Evolutionary conservation across 148 eudicot species (phyloP), one percentile per base, ranked within the genome.

Genomic region (Cornus controversa): DNA sequence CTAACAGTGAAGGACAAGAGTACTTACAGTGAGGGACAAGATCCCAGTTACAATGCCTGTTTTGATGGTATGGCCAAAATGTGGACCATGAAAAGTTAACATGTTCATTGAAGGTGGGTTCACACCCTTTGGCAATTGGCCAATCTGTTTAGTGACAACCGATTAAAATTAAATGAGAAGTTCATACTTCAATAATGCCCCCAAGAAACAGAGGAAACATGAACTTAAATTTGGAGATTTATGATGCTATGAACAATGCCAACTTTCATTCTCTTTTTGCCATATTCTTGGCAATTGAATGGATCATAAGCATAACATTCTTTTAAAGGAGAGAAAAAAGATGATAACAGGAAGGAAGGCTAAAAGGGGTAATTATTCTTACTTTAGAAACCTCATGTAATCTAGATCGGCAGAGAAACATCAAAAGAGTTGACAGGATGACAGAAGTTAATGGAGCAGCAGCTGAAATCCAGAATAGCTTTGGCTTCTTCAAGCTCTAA

Each of bases 371-470:
- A 20, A 6, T 31, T 34, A 5, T 34, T 26, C 94, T 93, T 85
- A 93, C 97, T 31, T 80, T 85, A 26, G 88, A 84, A 74, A 93
- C 84, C 15, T 40, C 85, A 11, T 72, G 84, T 57, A 81, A 22
- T 62, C 80, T 79, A 16, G 90, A 86, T 82, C 85, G 87, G 73
- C 87, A 15, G 34, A 83, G 76, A 65, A 79, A 86, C 14, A 88
- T 91, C 37, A 93, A 63, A 66, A 93, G 64, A 31, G 95, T 93
- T 0, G 95, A 91, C 25, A 93, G 37, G 54, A 93, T 70, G 54
- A 93, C 95, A 3, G 97, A 93, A 70, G 82, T 75, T 34, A 93
- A 80, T 72, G 97, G 97, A 13, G 94, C 92, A 28, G 93, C 95
- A 79, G 97, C 95, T 54, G 95, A 89, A 77, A 93, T 36, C 95